phyloP scores from a whole-genome alignment of 2,329 filamentous ascomycete species.

The Phaeosphaeria sp. region DNA sequence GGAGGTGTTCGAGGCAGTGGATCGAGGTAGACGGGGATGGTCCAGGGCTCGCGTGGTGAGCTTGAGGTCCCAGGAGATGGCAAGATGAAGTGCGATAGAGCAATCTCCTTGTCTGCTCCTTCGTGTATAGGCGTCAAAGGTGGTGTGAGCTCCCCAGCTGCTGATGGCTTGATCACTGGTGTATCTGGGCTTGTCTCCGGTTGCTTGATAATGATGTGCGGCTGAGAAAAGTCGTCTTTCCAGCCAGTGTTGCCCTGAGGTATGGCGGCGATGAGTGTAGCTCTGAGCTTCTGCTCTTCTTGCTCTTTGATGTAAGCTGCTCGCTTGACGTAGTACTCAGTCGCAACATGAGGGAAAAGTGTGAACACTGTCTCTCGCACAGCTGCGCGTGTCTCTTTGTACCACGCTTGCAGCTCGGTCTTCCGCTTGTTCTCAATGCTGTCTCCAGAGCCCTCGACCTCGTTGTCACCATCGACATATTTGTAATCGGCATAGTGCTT shows the following conservation, averaged over 20 bases:
- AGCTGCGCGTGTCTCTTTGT: constrained; percentile 14
- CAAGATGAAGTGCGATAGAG: not conserved
- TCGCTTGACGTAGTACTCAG: constrained; percentile 28
- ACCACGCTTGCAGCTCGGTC: constrained; percentile 23
- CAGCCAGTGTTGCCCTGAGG: constrained; percentile 21
- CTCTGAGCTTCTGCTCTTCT: constrained; percentile 25
- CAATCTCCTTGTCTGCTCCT: not conserved
- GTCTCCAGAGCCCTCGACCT: not conserved
- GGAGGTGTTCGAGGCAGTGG: constrained; percentile 20
- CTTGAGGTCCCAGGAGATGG: not conserved
- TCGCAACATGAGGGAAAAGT: constrained; percentile 22
- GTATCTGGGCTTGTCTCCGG: not conserved
- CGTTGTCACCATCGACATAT: not conserved
- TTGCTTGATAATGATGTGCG: constrained; percentile 13
- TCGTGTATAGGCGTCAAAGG: constrained; percentile 9
- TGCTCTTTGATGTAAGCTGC: constrained; percentile 16
- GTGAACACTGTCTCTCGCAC: constrained; percentile 33
- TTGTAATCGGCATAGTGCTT: constrained; percentile 20
- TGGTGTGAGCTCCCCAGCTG: constrained; percentile 4
- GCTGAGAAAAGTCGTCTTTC: constrained; percentile 12
- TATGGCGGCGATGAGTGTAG: constrained; percentile 23
- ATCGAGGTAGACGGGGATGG: constrained; percentile 15
- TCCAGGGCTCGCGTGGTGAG: not conserved
- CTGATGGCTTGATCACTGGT: constrained; percentile 3
- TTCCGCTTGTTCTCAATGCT: not conserved